Conservation (phyloP, 148 eudicot genomes). For the Chenopodium formosanum region DNA sequence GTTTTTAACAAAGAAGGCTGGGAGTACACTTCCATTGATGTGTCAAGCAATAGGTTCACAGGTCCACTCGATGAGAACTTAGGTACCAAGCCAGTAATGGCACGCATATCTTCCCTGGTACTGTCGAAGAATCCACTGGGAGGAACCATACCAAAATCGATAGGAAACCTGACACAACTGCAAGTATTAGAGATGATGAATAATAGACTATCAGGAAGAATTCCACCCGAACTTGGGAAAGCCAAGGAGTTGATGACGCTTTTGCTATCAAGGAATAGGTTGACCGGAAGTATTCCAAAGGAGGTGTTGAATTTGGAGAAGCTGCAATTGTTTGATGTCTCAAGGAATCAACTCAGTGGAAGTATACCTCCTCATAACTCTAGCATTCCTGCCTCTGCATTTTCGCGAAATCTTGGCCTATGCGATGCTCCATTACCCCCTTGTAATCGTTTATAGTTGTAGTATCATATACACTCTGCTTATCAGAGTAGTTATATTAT, state of each 20-base stretch:
- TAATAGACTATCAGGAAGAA: constrained; percentile 35
- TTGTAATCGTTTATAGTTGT: neutral
- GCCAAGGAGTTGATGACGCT: too few species aligned
- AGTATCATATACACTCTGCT: too few species aligned
- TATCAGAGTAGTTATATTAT: too few species aligned
- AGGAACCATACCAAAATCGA: constrained; percentile 52
- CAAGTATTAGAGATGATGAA: constrained; percentile 38
- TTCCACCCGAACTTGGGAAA: too few species aligned
- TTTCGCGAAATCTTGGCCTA: constrained; percentile 34
- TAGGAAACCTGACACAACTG: constrained; percentile 47
- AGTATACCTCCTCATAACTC: constrained; percentile 52
- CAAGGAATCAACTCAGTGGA: constrained; percentile 18
- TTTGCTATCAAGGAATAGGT: too few species aligned
- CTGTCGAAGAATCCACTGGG: constrained; percentile 56
- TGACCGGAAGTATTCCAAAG: constrained; percentile 35
- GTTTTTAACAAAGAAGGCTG: constrained; percentile 43
- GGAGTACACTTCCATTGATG: constrained; percentile 51
- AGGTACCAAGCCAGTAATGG: constrained; percentile 41
- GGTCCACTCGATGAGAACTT: constrained; percentile 47
- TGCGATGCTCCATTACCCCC: neutral
- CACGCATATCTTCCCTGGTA: constrained; percentile 36
- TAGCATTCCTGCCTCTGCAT: constrained; percentile 40
- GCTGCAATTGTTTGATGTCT: constrained; percentile 60
- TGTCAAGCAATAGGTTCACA: constrained; percentile 48
- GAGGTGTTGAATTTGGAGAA: constrained; percentile 39